A percentile compares a stretch with the other conserved stretches of the same genome.
phyloP scores from a whole-genome alignment of 2,329 filamentous ascomycete species.

The Geosmithia morbida region DNA sequence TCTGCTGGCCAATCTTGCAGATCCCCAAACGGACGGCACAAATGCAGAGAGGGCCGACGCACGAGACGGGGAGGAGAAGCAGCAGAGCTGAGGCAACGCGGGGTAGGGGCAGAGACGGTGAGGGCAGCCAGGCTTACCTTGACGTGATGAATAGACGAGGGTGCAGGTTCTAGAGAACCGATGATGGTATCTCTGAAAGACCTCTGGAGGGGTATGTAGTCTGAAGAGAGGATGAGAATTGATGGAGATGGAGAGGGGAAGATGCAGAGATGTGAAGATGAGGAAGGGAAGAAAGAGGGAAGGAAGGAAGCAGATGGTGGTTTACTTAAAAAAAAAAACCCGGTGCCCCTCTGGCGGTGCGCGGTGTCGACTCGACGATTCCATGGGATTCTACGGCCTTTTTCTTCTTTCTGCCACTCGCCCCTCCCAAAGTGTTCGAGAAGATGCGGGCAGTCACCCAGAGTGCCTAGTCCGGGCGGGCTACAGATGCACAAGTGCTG shows the following conservation, averaged over 20 bases:
- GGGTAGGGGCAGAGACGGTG: background rate
- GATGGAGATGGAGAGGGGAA: slow-evolving; percentile 6
- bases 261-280: slow-evolving; percentile 5
- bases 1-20: too few species aligned
- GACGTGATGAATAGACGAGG: slow-evolving; percentile 7
- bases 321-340: slow-evolving; percentile 21
- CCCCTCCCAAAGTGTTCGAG: slow-evolving; percentile 1
- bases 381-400: slow-evolving; percentile 28
- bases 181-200: background rate
- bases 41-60: background rate
- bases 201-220: slow-evolving; percentile 10
- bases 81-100: slow-evolving; percentile 5
- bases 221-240: slow-evolving; percentile 5
- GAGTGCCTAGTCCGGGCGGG: background rate
- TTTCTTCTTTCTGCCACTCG: background rate
- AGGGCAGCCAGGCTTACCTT: slow-evolving; percentile 7
- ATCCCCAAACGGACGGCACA: background rate
- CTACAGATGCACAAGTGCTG: background rate
- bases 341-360: slow-evolving; percentile 7
- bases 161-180: slow-evolving; percentile 2
- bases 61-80: background rate
- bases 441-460: background rate
- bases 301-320: slow-evolving; percentile 8
- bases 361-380: slow-evolving; percentile 19
- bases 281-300: slow-evolving; percentile 2